Conservation (phyloP, 2,329 filamentous ascomycete genomes). For the Escovopsis sp. region DNA sequence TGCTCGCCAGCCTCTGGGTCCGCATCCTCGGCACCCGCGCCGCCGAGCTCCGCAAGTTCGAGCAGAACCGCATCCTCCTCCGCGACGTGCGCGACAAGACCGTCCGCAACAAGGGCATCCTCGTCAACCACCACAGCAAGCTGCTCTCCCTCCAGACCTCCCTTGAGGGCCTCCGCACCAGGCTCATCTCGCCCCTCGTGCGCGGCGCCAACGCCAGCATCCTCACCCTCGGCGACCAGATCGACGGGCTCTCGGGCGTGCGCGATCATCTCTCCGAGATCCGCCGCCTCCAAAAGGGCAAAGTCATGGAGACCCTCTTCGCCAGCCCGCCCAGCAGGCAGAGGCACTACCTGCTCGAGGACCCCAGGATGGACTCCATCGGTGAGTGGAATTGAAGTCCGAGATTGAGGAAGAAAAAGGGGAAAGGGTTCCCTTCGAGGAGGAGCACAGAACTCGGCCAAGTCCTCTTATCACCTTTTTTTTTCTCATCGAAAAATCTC, state of each 20-base stretch:
- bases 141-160: constrained; percentile 74
- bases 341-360: constrained; percentile 2
- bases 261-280: constrained; percentile 63
- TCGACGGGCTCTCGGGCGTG: constrained; percentile 65
- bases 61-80: constrained; percentile 73
- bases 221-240: constrained; percentile 70
- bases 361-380: constrained; percentile 1
- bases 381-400: constrained; percentile 1
- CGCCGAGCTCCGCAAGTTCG: constrained; percentile 68
- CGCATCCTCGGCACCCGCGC: constrained; percentile 66
- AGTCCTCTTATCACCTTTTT: not conserved
- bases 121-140: constrained; percentile 75
- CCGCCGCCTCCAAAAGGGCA: constrained; percentile 65
- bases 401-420: not conserved
- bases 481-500: too few relatives aligned
- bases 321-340: constrained; percentile 25
- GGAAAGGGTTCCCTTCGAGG: not conserved
- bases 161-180: constrained; percentile 68
- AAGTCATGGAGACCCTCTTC: constrained; percentile 67
- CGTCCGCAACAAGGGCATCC: constrained; percentile 70
- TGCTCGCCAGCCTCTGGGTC: constrained; percentile 75
- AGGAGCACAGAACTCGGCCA: not conserved
- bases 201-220: constrained; percentile 52
- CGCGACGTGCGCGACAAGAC: constrained; percentile 67
- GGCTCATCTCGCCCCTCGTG: constrained; percentile 73